Conservation (phyloP, 768 basidiomycete species). For the Amanita exitialis region DNA sequence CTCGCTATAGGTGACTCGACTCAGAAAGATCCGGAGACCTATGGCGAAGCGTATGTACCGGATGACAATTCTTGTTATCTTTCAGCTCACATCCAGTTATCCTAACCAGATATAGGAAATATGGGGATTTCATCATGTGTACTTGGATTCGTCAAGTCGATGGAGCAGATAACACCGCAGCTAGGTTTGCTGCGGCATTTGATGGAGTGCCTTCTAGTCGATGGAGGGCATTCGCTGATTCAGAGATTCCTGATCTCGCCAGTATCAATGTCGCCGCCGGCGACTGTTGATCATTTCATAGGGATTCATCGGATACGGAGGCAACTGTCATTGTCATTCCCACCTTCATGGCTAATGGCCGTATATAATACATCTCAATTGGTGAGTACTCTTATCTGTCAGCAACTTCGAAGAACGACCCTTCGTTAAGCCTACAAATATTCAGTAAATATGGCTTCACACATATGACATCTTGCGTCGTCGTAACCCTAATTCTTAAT, state of each 20-base stretch:
- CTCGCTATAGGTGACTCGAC: conserved; percentile 34
- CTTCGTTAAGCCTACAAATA: too few relatives aligned
- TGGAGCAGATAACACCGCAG: conserved; percentile 29
- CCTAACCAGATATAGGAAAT: conserved; percentile 22
- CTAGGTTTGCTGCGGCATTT: conserved; percentile 26
- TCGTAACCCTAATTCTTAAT: too few relatives aligned
- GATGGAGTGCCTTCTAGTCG: conserved; percentile 21
- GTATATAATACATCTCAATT: too few relatives aligned
- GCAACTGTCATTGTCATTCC: too few relatives aligned
- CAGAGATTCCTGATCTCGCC: conserved; percentile 23
- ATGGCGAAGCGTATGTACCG: conserved; percentile 27
- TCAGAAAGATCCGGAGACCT: conserved; percentile 34
- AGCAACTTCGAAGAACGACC: too few relatives aligned
- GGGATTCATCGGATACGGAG: too few relatives aligned
- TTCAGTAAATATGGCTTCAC: too few relatives aligned
- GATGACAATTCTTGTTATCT: not conserved
- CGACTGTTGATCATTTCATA: conserved; percentile 15
- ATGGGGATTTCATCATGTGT: conserved; percentile 25
- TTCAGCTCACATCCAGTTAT: not conserved
- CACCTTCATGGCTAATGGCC: too few relatives aligned
- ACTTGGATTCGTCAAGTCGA: conserved; percentile 36
- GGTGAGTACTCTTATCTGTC: too few relatives aligned
- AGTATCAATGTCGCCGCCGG: conserved; percentile 29
- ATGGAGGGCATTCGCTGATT: conserved; percentile 24
- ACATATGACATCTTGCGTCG: too few relatives aligned